Percentiles rank a stretch among this genome's conserved stretches.
Conservation (phyloP, 208 protist species). For the Leishmania amazonensis region DNA sequence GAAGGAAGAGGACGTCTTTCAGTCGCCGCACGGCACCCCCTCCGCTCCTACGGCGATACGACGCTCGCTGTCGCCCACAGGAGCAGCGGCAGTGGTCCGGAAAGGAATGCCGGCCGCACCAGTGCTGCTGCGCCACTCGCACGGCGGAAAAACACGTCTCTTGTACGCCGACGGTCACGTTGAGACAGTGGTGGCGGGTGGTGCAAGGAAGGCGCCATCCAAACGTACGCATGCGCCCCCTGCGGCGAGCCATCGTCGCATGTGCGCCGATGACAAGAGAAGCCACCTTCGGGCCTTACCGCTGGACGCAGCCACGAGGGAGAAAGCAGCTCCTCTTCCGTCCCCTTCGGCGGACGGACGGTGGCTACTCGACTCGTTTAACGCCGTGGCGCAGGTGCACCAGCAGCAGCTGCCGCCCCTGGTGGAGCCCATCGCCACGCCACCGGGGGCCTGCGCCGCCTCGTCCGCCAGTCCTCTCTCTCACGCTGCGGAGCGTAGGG, state of each 20-base stretch:
- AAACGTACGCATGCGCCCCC: not conserved
- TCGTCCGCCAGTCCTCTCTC: not conserved
- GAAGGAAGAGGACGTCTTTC: no score
- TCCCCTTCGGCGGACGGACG: not conserved
- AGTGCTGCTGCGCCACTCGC: constrained; percentile 42
- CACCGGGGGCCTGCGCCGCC: not conserved
- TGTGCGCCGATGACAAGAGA: not conserved
- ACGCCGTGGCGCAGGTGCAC: constrained; percentile 15
- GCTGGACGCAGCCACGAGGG: not conserved
- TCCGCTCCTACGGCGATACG: not conserved
- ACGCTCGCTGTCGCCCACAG: not conserved
- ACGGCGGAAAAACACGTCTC: constrained; percentile 41
- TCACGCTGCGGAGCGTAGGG: not conserved
- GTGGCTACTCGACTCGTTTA: constrained; percentile 17
- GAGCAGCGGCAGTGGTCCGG: not conserved
- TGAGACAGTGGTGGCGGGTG: constrained; percentile 7
- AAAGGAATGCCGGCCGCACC: not conserved
- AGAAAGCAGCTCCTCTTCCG: not conserved
- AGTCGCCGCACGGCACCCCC: not conserved
- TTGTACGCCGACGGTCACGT: constrained; percentile 48
- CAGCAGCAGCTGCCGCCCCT: not conserved
- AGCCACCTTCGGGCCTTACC: no score
- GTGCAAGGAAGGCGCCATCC: not conserved
- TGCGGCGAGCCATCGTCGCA: not conserved
- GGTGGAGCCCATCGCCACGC: not conserved